Evolutionary conservation across 2,329 filamentous ascomycete species (phyloP), one percentile per base, ranked within the genome.

Genomic region (Lecanicillium sp.): DNA sequence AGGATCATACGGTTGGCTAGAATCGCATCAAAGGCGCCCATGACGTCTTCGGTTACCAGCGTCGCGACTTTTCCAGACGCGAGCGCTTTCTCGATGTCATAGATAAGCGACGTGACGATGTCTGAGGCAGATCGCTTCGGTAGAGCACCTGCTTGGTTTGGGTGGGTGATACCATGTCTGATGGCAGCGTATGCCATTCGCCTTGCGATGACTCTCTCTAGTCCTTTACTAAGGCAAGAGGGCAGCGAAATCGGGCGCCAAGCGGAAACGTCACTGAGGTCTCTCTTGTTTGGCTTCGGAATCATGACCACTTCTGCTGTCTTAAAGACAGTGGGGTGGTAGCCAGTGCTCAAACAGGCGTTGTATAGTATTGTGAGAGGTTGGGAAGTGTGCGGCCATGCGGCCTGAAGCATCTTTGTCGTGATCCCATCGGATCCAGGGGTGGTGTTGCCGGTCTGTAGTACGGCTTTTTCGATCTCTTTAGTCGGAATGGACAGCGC

Each of bases 191-290:
- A 51, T 8, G 45, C 46, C 9, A 54, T 38, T 25, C 45, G 38
- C 33, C 42, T 42, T 30, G 47, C 48, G 9, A 55, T 41, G 4
- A 56, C 33, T 13, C 48, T 40, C 38, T 56, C 49, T 8, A 55
- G 45, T 2, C 52, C 45, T 38, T 56, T 56, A 13, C 50, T 43
- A 3, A 57, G 45, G 22, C 33, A 51, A 4, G 44, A 51, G 5
- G 53, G 47, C 12, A 56, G 45, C 33, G 49, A 51, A 27, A 54
- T 55, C 4, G 43, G 48, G 11, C 47, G 42, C 44, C 41, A 56
- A 17, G 46, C 45, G n/a, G 42, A 32, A 4, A 45, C 45, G 3
- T 27, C 35, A 6, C 38, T 44, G 9, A 46, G 42, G 37, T 54
- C 40, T n/a, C n/a, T n/a, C n/a, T n/a, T n/a, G n/a, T n/a, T n/a